Conservation (phyloP, 345 rosid genomes). For the Rhizophora mangle region DNA sequence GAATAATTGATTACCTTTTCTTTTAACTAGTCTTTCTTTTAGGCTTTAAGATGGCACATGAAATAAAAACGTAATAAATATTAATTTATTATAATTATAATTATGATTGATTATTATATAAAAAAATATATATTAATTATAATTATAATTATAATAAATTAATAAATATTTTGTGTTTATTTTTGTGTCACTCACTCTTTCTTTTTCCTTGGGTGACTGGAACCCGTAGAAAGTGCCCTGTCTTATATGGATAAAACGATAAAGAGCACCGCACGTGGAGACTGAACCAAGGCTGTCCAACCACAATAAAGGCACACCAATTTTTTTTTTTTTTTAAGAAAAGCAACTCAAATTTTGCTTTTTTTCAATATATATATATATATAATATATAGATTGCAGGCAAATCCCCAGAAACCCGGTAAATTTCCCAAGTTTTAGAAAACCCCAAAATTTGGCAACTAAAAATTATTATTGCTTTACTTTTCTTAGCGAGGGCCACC, state of each 20-base stretch:
- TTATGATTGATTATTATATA: no score
- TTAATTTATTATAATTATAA: no score
- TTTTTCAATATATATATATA: neutral
- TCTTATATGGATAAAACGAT: slow-evolving; percentile 52
- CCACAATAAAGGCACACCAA: slow-evolving; percentile 27
- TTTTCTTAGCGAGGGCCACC: no score
- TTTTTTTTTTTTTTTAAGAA: neutral
- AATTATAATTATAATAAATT: no score
- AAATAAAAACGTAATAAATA: no score
- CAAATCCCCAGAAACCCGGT: slow-evolving; percentile 20
- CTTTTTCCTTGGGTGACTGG: slow-evolving; percentile 23
- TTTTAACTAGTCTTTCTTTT: slow-evolving; percentile 1
- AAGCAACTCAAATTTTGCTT: neutral
- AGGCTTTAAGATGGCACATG: no score
- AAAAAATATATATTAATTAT: no score
- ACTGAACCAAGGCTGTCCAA: slow-evolving; percentile 52
- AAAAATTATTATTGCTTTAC: no score
- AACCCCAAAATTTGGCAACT: no score
- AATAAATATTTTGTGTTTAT: no score
- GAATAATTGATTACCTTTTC: neutral
- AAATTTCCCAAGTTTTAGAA: slow-evolving; percentile 1
- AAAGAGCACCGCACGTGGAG: slow-evolving; percentile 72
- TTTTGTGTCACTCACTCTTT: neutral
- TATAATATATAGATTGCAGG: slow-evolving; percentile 8
- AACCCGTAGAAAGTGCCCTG: slow-evolving; percentile 30